phyloP scores from a whole-genome alignment of 306 rosid genomes.

The Gleditsia sinensis region DNA sequence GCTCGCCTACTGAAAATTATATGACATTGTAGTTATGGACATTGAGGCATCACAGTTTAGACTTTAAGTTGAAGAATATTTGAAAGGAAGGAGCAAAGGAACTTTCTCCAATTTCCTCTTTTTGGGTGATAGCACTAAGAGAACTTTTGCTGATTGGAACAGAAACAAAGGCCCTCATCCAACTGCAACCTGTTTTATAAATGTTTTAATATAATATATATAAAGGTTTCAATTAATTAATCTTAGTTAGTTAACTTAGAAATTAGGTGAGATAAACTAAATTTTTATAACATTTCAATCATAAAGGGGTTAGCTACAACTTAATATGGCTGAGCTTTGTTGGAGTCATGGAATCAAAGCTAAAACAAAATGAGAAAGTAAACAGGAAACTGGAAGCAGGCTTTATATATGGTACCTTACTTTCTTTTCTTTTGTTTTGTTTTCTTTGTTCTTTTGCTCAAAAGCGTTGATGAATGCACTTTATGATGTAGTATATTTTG shows the following conservation, averaged over 20 bases:
- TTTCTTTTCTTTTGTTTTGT: neutral
- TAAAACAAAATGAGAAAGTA: neutral
- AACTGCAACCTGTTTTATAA: too few relatives aligned
- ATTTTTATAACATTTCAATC: neutral
- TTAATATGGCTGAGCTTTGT: slow-evolving; percentile 23
- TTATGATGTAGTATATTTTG: too few relatives aligned
- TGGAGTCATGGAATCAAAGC: slow-evolving; percentile 40
- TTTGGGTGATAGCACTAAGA: neutral
- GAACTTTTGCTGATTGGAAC: neutral
- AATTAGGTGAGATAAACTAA: neutral
- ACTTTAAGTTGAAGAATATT: neutral
- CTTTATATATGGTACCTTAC: neutral
- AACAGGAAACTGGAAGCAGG: neutral
- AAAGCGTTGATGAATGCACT: neutral
- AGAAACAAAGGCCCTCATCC: too few relatives aligned
- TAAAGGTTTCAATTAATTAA: neutral
- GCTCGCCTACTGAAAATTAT: too few relatives aligned
- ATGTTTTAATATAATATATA: too few relatives aligned
- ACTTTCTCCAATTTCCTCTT: neutral
- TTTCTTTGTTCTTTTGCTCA: neutral
- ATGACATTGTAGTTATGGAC: too few relatives aligned
- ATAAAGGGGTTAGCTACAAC: slow-evolving; percentile 3
- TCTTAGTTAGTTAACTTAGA: neutral
- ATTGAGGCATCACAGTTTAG: neutral
- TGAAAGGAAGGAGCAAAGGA: neutral